These are phyloP conservation scores for Garcia nutans DNA, from an alignment of 345 rosid species.

Conservation along the genomic window DNA sequence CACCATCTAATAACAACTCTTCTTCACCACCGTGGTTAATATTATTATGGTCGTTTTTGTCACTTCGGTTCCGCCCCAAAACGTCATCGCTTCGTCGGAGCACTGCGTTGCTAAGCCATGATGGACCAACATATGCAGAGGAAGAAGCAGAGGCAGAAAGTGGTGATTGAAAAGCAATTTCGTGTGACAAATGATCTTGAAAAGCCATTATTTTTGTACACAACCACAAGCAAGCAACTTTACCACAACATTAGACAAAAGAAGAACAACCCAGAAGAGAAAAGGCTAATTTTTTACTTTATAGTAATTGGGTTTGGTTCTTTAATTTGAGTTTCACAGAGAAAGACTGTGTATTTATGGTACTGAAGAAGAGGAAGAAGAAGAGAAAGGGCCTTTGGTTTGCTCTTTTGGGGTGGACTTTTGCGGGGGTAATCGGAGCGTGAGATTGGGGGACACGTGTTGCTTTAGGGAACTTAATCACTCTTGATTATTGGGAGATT, in stretches of 20 bases:
- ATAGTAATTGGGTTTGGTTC: not conserved
- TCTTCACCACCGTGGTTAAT: constrained; percentile 15
- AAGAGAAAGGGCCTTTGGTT: not conserved
- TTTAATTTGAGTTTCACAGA: not conserved
- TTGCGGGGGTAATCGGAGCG: constrained; percentile 5
- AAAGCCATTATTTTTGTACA: constrained; percentile 28
- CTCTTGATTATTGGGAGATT: not conserved
- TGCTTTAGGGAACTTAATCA: not conserved
- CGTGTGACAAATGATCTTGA: constrained; percentile 30
- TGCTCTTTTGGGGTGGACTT: not conserved
- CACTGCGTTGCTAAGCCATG: constrained; percentile 44
- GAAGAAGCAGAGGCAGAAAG: constrained; percentile 17
- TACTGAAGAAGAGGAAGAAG: not conserved
- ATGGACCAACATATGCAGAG: constrained; percentile 26
- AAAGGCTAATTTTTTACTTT: not conserved
- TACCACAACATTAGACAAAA: not conserved
- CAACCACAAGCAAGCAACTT: not conserved
- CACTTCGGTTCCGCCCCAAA: constrained; percentile 7
- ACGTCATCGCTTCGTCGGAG: constrained; percentile 24
- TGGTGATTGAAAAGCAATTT: constrained; percentile 30
- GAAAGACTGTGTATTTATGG: not conserved
- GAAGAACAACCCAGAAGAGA: not conserved
- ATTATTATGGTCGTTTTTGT: constrained; percentile 1
- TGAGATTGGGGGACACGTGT: constrained; percentile 14
- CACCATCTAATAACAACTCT: constrained; percentile 18